A percentile compares a stretch with the other conserved stretches of the same genome.
Evolutionary conservation across 2,329 filamentous ascomycete species (phyloP).

Genomic region (Penicillium sp.): DNA sequence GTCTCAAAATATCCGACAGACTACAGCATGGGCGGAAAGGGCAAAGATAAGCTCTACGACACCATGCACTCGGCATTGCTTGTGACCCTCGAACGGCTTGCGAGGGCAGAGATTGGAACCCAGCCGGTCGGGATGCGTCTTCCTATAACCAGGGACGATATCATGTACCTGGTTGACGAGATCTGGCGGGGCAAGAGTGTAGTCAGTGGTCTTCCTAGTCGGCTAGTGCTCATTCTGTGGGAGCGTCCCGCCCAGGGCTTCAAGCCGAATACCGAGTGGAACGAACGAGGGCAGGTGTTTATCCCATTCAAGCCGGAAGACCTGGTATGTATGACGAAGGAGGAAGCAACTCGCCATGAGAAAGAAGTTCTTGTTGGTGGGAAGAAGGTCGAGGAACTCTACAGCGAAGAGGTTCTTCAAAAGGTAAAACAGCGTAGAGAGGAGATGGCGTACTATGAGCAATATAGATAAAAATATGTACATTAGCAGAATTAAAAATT

Average conservation of each 20-base stretch:
- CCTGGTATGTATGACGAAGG: constrained; percentile 90
- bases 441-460: constrained; percentile 66
- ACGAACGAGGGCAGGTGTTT: constrained; percentile 71
- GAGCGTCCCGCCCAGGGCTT: constrained; percentile 65
- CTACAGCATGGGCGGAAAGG: constrained; percentile 81
- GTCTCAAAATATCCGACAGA: constrained; percentile 78
- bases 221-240: constrained; percentile 84
- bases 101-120: constrained; percentile 57
- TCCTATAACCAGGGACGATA: constrained; percentile 77
- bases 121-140: constrained; percentile 75
- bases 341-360: constrained; percentile 81
- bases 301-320: constrained; percentile 72
- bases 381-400: constrained; percentile 73
- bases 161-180: constrained; percentile 88
- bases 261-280: constrained; percentile 65
- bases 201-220: constrained; percentile 79
- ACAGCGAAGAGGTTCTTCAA: constrained; percentile 69
- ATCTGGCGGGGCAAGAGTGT: constrained; percentile 82
- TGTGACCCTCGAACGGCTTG: constrained; percentile 76
- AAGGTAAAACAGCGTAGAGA: constrained; percentile 69
- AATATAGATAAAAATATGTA: constrained; percentile 44
- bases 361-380: constrained; percentile 74
- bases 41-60: constrained; percentile 90
- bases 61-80: constrained; percentile 77
- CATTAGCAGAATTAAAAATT: constrained; percentile 2